Conservation (phyloP, 331 rosid species). For the Pyrus hybrid region DNA sequence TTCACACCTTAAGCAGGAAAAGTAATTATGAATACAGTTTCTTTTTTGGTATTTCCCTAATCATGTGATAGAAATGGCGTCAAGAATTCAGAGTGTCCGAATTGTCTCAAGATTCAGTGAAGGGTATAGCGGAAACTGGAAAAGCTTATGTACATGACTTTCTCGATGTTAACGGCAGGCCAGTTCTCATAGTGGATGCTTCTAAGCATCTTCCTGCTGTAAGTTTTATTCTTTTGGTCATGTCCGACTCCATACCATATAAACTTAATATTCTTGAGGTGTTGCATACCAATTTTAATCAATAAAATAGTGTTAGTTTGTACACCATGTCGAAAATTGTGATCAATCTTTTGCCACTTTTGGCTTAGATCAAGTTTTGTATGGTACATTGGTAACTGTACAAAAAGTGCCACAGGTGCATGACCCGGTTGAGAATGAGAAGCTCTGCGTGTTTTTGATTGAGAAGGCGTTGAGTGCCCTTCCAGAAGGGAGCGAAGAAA, state of each 20-base stretch:
- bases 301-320: neutral
- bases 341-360: neutral
- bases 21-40: neutral
- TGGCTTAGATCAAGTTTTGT: conserved; percentile 4
- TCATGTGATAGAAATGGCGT: conserved; percentile 74
- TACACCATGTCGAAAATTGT: neutral
- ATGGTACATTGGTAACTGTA: neutral
- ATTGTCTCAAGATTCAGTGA: conserved; percentile 59
- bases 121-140: conserved; percentile 60
- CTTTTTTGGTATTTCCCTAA: conserved; percentile 17
- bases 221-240: conserved; percentile 26
- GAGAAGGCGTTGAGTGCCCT: conserved; percentile 76
- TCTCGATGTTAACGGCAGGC: conserved; percentile 61
- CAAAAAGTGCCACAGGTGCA: conserved; percentile 41
- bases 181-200: conserved; percentile 70
- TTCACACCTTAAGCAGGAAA: neutral
- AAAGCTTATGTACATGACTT: conserved; percentile 69
- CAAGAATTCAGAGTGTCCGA: conserved; percentile 69
- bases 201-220: conserved; percentile 75
- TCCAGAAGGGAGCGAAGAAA: conserved; percentile 62
- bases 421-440: conserved; percentile 57
- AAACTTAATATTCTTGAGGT: neutral
- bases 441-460: conserved; percentile 63
- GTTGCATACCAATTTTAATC: neutral
- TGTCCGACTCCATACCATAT: neutral